phyloP scores from a whole-genome alignment of 176 grass and related monocot genomes.

The Aegilops speltoides region DNA sequence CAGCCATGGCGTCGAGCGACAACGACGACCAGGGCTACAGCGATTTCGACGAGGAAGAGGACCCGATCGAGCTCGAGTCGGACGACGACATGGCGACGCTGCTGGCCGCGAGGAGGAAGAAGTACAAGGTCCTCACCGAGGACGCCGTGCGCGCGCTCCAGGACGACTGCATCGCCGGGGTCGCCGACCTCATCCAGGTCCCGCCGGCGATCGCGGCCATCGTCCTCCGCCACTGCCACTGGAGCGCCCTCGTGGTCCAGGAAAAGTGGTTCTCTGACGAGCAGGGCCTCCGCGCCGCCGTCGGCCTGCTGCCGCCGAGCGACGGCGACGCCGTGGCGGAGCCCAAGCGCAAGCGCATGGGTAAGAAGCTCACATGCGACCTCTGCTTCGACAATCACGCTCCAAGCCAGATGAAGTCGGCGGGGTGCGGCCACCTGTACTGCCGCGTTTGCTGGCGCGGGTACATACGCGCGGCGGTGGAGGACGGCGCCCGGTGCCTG shows the following conservation, averaged over 20 bases:
- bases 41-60: not conserved
- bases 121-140: not conserved
- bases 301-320: constrained; percentile 12
- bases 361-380: constrained; percentile 15
- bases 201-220: constrained; percentile 9
- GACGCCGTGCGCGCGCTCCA: not conserved
- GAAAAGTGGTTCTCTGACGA: constrained; percentile 38
- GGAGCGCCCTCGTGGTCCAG: constrained; percentile 13
- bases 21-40: not conserved
- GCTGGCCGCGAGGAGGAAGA: not conserved
- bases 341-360: not conserved
- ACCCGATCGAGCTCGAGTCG: not conserved
- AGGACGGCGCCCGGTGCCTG: constrained; percentile 46
- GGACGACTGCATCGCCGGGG: not conserved
- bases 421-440: constrained; percentile 39
- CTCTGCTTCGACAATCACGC: constrained; percentile 12
- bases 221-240: constrained; percentile 16
- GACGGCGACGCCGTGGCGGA: not conserved
- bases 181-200: not conserved
- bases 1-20: not conserved
- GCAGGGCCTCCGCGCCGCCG: not conserved
- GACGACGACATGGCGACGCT: not conserved
- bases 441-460: constrained; percentile 42
- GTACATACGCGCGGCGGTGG: constrained; percentile 34
- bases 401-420: not conserved